phyloP scores from a whole-genome alignment of 2,329 filamentous ascomycete species.

The Penicillium sp. region DNA sequence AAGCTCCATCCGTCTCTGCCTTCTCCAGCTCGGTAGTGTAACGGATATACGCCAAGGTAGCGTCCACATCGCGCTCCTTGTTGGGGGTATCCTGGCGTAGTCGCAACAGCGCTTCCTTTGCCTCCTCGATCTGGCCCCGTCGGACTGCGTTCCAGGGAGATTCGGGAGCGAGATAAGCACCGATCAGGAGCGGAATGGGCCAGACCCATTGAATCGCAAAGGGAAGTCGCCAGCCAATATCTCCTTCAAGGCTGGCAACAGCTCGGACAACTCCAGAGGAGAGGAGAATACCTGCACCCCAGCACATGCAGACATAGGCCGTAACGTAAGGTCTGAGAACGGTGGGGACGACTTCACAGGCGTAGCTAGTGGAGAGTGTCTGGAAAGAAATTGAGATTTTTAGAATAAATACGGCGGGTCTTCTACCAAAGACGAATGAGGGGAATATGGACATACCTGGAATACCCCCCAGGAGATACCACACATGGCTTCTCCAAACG shows the following conservation, averaged over 20 bases:
- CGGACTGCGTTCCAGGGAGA: conserved; percentile 23
- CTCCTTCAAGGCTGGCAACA: conserved; percentile 24
- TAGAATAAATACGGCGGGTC: neutral
- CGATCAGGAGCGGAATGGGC: conserved; percentile 33
- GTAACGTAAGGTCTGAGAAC: conserved; percentile 39
- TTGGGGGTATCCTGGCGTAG: neutral
- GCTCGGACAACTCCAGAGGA: conserved; percentile 35
- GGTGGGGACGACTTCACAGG: conserved; percentile 41
- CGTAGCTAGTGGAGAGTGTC: conserved; percentile 28
- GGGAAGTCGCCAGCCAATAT: conserved; percentile 28
- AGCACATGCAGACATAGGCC: conserved; percentile 38
- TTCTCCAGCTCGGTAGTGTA: conserved; percentile 11
- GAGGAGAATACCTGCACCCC: conserved; percentile 35
- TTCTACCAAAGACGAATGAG: neutral
- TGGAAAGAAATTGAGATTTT: neutral
- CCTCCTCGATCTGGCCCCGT: neutral
- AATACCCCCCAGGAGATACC: conserved; percentile 6
- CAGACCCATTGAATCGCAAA: conserved; percentile 30
- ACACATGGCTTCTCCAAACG: conserved; percentile 6
- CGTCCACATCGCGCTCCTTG: neutral
- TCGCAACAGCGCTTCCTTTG: neutral
- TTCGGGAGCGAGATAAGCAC: conserved; percentile 39
- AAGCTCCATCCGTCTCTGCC: conserved; percentile 7
- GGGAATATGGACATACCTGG: neutral
- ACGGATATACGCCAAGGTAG: conserved; percentile 37